Base-by-base conservation (phyloP, 2,329 filamentous ascomycete genomes). In the Aspergillus nomiae region DNA sequence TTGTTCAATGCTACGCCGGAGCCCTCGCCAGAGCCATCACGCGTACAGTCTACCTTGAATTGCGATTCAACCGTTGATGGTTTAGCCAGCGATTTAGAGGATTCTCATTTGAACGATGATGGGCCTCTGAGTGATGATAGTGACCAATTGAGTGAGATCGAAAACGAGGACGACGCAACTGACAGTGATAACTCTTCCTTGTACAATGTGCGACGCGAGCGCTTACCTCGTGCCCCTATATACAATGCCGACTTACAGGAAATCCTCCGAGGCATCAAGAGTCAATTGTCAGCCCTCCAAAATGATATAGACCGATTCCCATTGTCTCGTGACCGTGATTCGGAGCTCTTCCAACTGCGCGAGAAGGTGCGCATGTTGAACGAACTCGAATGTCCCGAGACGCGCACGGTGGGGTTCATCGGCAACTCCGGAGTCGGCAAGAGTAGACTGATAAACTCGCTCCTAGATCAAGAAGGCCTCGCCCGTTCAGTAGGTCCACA, bases 351-450 rank as follows among this genome's bases (percentile, higher is more conserved):
- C 9, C 46, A 50, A 14, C 7, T 50, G 26, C 26, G 14, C 14
- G 46, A 50, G 8, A 50, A 50, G 26, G 46, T 50, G 26, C 46
- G 46, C 16, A 3, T 28, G 46, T 50, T 50, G 46, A 50, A 50
- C 46, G 26, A 50, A 26, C 26, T 19, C 6, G 46, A 50, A 12
- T 66, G 56, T 50, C 64, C 64, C 1, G 62, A 30, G 7, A 65
- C 62, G 14, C 56, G 66, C 21, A 67, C 61, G 11, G 61, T 67
- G 19, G 65, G 66, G 9, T 67, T 67, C 21, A 69, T 68, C 30
- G 60, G 63, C 1, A 64, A 69, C 56, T 69, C 65, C 4, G 63
- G 66, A 46, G 56, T 65, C 11, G 65, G 66, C 3, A 65, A 65
- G 32, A 65, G 63, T 36, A 59, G 45, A n/a, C 7, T 65, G 1